Conservation (phyloP, 2,329 filamentous ascomycete genomes). For the Pseudogymnoascus sp. region DNA sequence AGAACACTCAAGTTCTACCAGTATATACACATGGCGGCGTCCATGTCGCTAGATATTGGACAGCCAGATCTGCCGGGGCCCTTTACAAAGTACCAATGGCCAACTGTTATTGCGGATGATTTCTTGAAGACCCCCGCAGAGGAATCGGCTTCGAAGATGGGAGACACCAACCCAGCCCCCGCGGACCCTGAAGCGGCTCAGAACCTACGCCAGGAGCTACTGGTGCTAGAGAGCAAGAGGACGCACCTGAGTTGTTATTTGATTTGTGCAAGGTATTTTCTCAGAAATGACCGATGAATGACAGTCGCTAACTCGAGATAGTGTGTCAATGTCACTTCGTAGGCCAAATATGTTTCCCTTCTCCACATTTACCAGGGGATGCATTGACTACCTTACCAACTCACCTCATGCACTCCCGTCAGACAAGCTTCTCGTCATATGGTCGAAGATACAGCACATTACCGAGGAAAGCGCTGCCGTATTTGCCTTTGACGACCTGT, state of each 20-base stretch:
- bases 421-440: conserved; percentile 32
- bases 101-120: neutral
- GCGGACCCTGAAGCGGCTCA: neutral
- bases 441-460: conserved; percentile 35
- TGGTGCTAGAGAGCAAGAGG: conserved; percentile 29
- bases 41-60: conserved; percentile 33
- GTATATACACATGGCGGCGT: conserved; percentile 41
- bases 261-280: conserved; percentile 25
- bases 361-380: conserved; percentile 34
- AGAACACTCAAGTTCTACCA: conserved; percentile 39
- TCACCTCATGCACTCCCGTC: conserved; percentile 26
- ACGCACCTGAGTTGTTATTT: conserved; percentile 33
- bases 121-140: neutral
- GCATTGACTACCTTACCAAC: conserved; percentile 31
- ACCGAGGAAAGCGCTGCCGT: conserved; percentile 46
- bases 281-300: neutral
- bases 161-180: neutral
- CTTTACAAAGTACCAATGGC: conserved; percentile 1
- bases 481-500: conserved; percentile 38
- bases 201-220: conserved; percentile 4
- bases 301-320: conserved; percentile 15
- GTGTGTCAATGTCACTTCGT: conserved; percentile 33
- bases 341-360: conserved; percentile 35
- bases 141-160: neutral
- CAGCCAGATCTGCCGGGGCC: neutral